phyloP scores from a whole-genome alignment of 2,329 filamentous ascomycete species.

The Dichotomopilus funicola region DNA sequence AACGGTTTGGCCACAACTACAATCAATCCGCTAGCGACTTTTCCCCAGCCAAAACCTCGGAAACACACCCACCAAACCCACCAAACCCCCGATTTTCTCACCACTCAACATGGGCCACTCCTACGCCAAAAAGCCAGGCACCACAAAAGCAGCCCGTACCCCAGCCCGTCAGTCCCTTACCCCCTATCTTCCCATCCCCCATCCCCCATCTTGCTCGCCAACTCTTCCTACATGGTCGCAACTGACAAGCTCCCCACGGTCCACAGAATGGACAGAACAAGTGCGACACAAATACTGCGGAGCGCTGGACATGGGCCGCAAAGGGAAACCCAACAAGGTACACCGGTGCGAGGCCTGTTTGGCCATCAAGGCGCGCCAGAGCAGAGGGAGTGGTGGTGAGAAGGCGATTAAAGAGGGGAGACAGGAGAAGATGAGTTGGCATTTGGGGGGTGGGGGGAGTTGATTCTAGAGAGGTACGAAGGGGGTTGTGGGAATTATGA shows the following conservation, averaged over 20 bases:
- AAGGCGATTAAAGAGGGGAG: constrained; percentile 10
- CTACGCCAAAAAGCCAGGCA: no score
- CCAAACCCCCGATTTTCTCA: no score
- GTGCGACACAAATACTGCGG: constrained; percentile 23
- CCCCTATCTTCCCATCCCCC: no score
- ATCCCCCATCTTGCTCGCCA: no score
- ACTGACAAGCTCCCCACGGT: neutral
- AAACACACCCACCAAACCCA: no score
- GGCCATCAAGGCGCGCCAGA: constrained; percentile 16
- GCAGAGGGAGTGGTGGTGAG: constrained; percentile 6
- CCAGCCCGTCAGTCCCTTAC: no score
- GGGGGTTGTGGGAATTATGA: no score
- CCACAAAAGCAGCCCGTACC: no score
- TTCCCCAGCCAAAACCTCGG: no score
- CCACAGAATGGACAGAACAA: constrained; percentile 17
- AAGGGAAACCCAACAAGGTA: constrained; percentile 22
- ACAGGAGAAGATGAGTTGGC: constrained; percentile 18
- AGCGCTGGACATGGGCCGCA: constrained; percentile 15
- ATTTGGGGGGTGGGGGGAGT: neutral
- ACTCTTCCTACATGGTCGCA: neutral
- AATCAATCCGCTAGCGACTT: no score
- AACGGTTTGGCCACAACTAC: no score
- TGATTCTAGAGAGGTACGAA: neutral
- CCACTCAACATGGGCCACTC: no score
- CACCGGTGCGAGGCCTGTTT: constrained; percentile 22